These are phyloP conservation scores for Crepidotus variabilis DNA, from an alignment of 768 basidiomycete species.

Conservation along the genomic window DNA sequence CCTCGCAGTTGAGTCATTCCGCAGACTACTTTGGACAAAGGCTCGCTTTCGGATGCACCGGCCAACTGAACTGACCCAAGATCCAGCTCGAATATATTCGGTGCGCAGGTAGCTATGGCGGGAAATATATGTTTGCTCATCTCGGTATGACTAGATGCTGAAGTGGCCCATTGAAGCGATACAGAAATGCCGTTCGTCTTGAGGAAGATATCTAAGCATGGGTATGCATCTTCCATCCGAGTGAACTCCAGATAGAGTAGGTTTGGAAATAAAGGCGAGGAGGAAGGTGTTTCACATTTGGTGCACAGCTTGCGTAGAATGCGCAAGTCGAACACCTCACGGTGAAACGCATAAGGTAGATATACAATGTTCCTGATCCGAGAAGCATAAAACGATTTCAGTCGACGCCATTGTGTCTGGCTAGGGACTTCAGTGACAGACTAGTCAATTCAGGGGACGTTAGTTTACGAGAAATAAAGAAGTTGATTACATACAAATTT, in stretches of 20 bases:
- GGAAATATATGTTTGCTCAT: neutral
- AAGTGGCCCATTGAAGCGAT: constrained; percentile 7
- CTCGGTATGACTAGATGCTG: neutral
- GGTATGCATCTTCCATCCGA: neutral
- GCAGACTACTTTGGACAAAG: constrained; percentile 8
- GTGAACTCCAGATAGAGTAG: constrained; percentile 7
- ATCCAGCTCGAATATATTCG: constrained; percentile 13
- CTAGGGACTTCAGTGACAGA: neutral
- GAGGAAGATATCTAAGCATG: constrained; percentile 8
- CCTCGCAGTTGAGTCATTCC: constrained; percentile 9
- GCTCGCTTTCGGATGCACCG: neutral
- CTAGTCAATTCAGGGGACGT: neutral
- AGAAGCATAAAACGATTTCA: constrained; percentile 5
- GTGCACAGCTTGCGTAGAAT: constrained; percentile 1
- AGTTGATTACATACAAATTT: constrained; percentile 3
- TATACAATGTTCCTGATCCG: constrained; percentile 10
- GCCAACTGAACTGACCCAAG: constrained; percentile 3
- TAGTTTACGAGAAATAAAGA: neutral
- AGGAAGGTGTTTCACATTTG: neutral
- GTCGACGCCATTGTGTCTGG: constrained; percentile 1
- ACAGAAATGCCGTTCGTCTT: constrained; percentile 8
- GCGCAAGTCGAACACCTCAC: constrained; percentile 1
- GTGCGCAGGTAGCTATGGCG: constrained; percentile 5
- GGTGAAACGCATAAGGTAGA: constrained; percentile 6
- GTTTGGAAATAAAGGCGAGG: constrained; percentile 6